Evolutionary conservation across 371 early-diverging fungal genomes (phyloP).

Genomic region (Rhizopus delemar): DNA sequence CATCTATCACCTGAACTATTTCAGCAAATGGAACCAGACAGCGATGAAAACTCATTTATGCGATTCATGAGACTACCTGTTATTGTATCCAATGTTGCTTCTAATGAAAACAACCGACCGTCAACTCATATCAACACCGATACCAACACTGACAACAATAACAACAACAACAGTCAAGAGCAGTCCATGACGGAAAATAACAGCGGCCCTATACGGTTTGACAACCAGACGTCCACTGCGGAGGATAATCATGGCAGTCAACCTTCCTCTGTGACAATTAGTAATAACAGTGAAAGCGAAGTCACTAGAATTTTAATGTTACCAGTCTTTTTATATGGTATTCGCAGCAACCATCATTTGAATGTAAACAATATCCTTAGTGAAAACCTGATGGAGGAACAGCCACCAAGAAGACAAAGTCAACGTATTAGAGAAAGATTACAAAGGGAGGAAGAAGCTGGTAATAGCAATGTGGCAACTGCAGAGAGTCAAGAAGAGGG

Average conservation of each 20-base stretch:
- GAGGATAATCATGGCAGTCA: not conserved
- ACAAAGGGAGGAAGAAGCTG: constrained; percentile 11
- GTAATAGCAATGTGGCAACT: not conserved
- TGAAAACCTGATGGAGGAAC: not conserved
- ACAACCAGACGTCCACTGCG: not conserved
- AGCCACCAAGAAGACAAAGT: constrained; percentile 11
- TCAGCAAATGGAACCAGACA: constrained; percentile 25
- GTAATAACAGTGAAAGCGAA: constrained; percentile 3
- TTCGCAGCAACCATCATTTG: not conserved
- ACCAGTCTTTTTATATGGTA: constrained; percentile 25
- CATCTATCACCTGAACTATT: constrained; percentile 27
- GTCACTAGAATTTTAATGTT: constrained; percentile 18
- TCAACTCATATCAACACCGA: no score
- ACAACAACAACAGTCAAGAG: not conserved
- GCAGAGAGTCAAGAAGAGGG: not conserved
- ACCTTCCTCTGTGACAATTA: not conserved
- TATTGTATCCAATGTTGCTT: constrained; percentile 9
- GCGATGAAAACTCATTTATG: constrained; percentile 25
- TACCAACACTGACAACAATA: not conserved
- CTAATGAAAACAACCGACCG: not conserved
- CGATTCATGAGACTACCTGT: constrained; percentile 23
- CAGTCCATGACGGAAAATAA: not conserved
- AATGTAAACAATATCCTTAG: not conserved
- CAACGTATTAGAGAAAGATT: constrained; percentile 14
- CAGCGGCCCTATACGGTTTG: no score